Base-by-base conservation (phyloP, 2,329 filamentous ascomycete genomes). In the Cryoendolithus antarcticus region DNA sequence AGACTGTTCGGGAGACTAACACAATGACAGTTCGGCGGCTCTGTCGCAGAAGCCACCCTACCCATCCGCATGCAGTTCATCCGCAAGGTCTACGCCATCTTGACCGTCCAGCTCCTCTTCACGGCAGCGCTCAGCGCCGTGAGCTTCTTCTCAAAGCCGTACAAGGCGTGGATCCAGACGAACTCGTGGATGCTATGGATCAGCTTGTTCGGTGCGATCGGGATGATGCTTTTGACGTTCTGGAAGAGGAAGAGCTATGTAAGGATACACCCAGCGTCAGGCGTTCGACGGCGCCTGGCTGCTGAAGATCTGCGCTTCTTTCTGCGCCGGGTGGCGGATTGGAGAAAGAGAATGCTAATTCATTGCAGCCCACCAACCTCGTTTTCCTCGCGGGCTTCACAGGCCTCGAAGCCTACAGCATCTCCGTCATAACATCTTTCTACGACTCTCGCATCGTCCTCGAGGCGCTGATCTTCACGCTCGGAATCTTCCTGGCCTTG, bases 301-400 rank as follows among this genome's bases (percentile, higher is more conserved):
- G 24, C 24, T 8, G 7, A 27, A 27, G 24, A 27, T 27, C 24
- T 27, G 24, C 24, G 24, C 5, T 27, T 8, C 24, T 27, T 8
- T 7, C 24, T 27, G 24, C 24, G 24, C 24, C 5, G 24, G 6
- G 24, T 27, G 24, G 24, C 24, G 24, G 7, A 27, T 7, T 27
- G 24, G 24, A 13, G 3, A 6, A 3, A 4, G 2, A 11, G 8
- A 9, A n/a, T 12, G 9, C 39, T 41, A 24, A 41, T 27, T n/a
- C 6, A 4, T 46, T 44, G 10, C 94, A 95, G 63, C 91, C 91
- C 1, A 86, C 82, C 44, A 98, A 98, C 64, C 75, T 98, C 3
- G 67, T 94, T 42, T 96, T 98, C 74, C 78, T 98, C 41, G 73
- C 75, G 30, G 84, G 77, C 36, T 98, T 98, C 65, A 98, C 91